A percentile compares a stretch with the other conserved stretches of the same genome.
Evolutionary conservation across 352 stramenopile species (phyloP).

Genomic region (Pythium periplocum): DNA sequence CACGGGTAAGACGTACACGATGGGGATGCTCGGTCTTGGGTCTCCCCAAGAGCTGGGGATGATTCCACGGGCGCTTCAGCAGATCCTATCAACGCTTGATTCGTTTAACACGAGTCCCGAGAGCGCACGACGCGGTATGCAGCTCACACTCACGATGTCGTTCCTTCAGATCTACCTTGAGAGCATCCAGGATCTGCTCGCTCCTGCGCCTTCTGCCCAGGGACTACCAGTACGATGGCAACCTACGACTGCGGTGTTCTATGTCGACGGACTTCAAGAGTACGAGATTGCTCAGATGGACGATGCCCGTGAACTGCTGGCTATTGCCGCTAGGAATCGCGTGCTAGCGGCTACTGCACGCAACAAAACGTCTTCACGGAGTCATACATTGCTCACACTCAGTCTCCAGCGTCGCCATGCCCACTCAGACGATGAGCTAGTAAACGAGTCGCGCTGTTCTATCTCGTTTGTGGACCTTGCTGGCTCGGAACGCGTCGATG

Average conservation of each 20-base stretch:
- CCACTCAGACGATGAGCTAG: neutral
- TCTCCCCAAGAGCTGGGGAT: conserved; percentile 35
- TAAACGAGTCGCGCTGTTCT: conserved; percentile 15
- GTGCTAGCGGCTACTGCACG: conserved; percentile 47
- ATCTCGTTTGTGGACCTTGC: conserved; percentile 73
- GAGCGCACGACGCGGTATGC: neutral
- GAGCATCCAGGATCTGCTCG: conserved; percentile 55
- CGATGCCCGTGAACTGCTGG: conserved; percentile 41
- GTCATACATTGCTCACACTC: conserved; percentile 64
- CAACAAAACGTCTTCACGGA: conserved; percentile 70
- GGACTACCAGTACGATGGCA: conserved; percentile 49
- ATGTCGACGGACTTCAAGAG: conserved; percentile 50
- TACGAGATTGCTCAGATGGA: conserved; percentile 41
- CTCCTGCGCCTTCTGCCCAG: neutral
- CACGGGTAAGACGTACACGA: conserved; percentile 75
- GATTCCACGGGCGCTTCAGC: conserved; percentile 53
- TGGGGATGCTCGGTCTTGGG: conserved; percentile 47
- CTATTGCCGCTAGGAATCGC: conserved; percentile 41
- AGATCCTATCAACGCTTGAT: conserved; percentile 38
- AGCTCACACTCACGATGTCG: conserved; percentile 33
- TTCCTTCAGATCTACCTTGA: conserved; percentile 81
- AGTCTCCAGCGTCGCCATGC: conserved; percentile 27
- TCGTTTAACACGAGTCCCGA: conserved; percentile 10
- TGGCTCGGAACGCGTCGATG: conserved; percentile 58
- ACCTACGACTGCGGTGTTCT: conserved; percentile 39